phyloP scores from a whole-genome alignment of 1,139 yeast genomes.

The Taphrina flavorubra region DNA sequence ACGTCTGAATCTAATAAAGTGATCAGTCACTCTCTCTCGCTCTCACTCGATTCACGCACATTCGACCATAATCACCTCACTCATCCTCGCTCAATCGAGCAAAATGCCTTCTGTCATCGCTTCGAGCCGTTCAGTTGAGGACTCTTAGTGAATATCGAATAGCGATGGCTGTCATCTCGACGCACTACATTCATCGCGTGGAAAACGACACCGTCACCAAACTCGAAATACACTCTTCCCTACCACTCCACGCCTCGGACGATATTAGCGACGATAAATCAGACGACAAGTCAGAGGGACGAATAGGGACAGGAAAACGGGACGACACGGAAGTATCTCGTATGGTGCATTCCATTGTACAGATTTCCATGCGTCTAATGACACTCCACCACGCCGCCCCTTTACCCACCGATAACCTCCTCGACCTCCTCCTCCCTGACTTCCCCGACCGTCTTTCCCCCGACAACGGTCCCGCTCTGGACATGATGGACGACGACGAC shows the following conservation, averaged over 20 bases:
- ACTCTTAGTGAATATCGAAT: no score
- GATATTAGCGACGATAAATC: no score
- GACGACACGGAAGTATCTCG: not conserved
- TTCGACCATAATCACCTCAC: not conserved
- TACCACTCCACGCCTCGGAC: not conserved
- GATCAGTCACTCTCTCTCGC: not conserved
- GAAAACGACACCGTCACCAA: not conserved
- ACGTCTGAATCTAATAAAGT: not conserved
- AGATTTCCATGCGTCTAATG: not conserved
- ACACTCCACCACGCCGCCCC: slow-evolving; percentile 4
- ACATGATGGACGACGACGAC: not conserved
- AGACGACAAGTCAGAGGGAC: not conserved
- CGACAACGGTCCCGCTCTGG: no score
- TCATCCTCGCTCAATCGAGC: not conserved
- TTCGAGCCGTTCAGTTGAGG: no score
- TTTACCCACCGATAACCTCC: not conserved
- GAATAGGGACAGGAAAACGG: not conserved
- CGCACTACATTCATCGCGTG: not conserved
- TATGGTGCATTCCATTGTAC: not conserved
- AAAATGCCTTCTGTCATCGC: no score
- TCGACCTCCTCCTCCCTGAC: not conserved
- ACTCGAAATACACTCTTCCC: not conserved
- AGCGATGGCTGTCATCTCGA: not conserved
- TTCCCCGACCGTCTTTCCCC: no score
- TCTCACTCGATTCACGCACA: not conserved